These are phyloP conservation scores for Sodiomyces alkalinus DNA, from an alignment of 2,329 filamentous ascomycete genomes.

Conservation along the genomic window DNA sequence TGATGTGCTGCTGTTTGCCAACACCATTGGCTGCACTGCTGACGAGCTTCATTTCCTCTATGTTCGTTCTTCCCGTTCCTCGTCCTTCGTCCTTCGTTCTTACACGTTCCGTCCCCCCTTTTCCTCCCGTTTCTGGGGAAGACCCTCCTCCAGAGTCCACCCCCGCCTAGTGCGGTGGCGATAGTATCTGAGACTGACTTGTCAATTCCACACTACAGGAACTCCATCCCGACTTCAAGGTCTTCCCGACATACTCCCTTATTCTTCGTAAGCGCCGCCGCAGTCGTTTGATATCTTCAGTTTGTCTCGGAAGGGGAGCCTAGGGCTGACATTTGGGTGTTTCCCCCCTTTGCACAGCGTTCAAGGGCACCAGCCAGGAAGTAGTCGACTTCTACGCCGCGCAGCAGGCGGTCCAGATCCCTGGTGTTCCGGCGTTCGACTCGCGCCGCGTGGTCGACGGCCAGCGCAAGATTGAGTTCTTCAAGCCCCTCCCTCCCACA, in stretches of 20 bases:
- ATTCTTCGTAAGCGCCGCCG: conserved; percentile 47
- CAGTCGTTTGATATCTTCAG: not conserved
- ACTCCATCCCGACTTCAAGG: conserved; percentile 70
- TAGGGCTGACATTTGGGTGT: not conserved
- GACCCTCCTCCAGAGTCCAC: too few species aligned
- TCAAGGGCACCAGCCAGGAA: conserved; percentile 63
- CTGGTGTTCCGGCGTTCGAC: conserved; percentile 64
- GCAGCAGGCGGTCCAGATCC: conserved; percentile 51
- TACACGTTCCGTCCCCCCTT: too few species aligned
- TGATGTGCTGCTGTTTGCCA: conserved; percentile 78
- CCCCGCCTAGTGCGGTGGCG: too few species aligned
- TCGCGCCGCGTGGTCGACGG: conserved; percentile 63
- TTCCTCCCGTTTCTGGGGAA: too few species aligned
- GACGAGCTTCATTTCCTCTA: conserved; percentile 90
- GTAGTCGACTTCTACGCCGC: conserved; percentile 74
- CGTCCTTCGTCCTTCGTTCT: too few species aligned
- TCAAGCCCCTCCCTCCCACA: conserved; percentile 58
- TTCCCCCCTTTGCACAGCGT: conserved; percentile 38
- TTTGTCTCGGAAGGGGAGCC: too few species aligned
- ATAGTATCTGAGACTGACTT: too few species aligned
- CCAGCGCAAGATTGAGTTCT: conserved; percentile 64
- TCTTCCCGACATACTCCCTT: conserved; percentile 80
- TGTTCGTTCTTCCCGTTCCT: too few species aligned
- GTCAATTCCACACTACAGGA: too few species aligned
- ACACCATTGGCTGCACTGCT: conserved; percentile 70